Evolutionary conservation across 2,329 filamentous ascomycete genomes (phyloP).

Genomic region (Aspergillus fischeri): DNA sequence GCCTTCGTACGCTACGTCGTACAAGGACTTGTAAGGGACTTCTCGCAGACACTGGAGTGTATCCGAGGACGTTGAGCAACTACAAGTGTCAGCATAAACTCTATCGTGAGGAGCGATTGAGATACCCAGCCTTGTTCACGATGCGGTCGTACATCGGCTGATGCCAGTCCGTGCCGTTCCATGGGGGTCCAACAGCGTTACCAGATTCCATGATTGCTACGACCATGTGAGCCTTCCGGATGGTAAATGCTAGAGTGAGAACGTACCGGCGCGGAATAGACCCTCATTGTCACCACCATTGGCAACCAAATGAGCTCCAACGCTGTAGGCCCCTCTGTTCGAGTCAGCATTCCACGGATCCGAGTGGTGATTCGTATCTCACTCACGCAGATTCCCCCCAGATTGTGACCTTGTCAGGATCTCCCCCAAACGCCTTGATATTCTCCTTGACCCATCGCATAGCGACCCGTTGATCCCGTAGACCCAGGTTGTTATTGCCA

Average conservation of each 20-base stretch:
- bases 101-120: not conserved
- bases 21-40: conserved; percentile 22
- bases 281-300: conserved; percentile 28
- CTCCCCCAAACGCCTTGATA: conserved; percentile 31
- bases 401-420: conserved; percentile 31
- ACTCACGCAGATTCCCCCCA: conserved; percentile 35
- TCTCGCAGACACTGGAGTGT: conserved; percentile 29
- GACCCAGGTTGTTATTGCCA: conserved; percentile 26
- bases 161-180: conserved; percentile 31
- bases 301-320: conserved; percentile 27
- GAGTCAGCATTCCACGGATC: not conserved
- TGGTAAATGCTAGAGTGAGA: too few relatives aligned
- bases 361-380: not conserved
- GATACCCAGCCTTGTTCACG: conserved; percentile 22
- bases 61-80: conserved; percentile 21
- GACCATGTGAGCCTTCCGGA: not conserved
- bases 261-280: conserved; percentile 27
- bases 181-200: conserved; percentile 28
- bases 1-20: conserved; percentile 21
- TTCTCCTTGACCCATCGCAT: conserved; percentile 36
- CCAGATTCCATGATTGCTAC: conserved; percentile 31
- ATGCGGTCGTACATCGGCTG: conserved; percentile 31
- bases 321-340: conserved; percentile 28
- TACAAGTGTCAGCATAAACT: conserved; percentile 4
- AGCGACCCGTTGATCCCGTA: conserved; percentile 32